These are phyloP conservation scores for Colletotrichum shisoi DNA, from an alignment of 2,329 filamentous ascomycete genomes.

Conservation along the genomic window DNA sequence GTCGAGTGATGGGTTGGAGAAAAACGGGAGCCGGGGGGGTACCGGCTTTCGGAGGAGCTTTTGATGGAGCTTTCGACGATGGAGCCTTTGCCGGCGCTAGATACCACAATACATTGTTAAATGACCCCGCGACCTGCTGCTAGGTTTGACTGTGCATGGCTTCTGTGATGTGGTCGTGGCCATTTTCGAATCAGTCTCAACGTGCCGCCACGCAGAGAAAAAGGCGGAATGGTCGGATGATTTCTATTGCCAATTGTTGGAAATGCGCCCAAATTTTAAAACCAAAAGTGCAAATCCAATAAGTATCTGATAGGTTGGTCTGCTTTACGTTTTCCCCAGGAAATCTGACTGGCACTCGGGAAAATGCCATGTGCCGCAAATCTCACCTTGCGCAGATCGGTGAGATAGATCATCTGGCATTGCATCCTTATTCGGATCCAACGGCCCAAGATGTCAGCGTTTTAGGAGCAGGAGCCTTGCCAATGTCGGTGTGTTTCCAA, in stretches of 20 bases:
- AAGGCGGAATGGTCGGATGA: too few relatives aligned
- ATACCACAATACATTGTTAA: constrained; percentile 23
- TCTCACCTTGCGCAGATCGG: constrained; percentile 1
- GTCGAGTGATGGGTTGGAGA: background rate
- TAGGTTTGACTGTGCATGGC: too few relatives aligned
- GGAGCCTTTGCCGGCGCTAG: background rate
- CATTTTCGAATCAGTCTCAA: too few relatives aligned
- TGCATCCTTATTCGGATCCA: background rate
- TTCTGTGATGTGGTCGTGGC: too few relatives aligned
- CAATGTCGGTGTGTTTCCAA: background rate
- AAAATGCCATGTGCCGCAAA: background rate
- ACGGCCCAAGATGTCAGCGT: background rate
- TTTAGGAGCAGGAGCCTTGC: background rate
- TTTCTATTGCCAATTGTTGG: background rate
- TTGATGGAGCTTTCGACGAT: too few relatives aligned
- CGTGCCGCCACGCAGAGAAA: too few relatives aligned
- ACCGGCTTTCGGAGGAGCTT: background rate
- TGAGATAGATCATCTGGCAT: constrained; percentile 13
- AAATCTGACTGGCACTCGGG: background rate
- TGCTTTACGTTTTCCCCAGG: background rate
- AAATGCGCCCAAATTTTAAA: too few relatives aligned
- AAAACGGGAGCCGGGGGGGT: background rate
- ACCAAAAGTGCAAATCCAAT: too few relatives aligned
- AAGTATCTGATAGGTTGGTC: background rate
- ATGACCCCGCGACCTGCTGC: background rate